Conservation (phyloP, 1,284 basidiomycete genomes). For the Tremellales sp. region DNA sequence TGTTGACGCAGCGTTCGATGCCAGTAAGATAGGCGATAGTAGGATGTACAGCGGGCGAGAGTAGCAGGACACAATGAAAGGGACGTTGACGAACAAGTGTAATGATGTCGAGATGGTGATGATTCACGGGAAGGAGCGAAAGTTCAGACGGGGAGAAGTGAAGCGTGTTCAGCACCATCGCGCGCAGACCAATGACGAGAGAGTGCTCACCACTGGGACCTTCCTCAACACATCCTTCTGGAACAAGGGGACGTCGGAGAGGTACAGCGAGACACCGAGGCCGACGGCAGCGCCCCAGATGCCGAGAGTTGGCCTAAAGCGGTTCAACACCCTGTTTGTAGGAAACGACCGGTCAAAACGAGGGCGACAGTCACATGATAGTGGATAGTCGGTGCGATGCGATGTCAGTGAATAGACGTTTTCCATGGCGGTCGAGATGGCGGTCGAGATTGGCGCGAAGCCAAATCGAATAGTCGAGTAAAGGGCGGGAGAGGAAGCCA, state of each 20-base stretch:
- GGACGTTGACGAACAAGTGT: too few relatives aligned
- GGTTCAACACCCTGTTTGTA: slow-evolving; percentile 22
- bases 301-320: slow-evolving; percentile 23
- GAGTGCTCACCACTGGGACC: slow-evolving; percentile 40
- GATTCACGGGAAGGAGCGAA: neutral
- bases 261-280: slow-evolving; percentile 41
- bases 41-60: neutral
- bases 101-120: neutral
- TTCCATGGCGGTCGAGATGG: too few relatives aligned
- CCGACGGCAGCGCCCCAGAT: slow-evolving; percentile 45
- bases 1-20: slow-evolving; percentile 1
- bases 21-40: neutral
- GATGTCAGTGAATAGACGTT: neutral
- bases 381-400: neutral
- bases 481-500: neutral
- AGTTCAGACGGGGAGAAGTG: neutral
- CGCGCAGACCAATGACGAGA: neutral
- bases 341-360: too few relatives aligned
- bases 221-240: slow-evolving; percentile 45
- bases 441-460: too few relatives aligned
- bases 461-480: neutral
- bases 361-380: neutral
- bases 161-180: neutral
- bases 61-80: too few relatives aligned
- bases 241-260: slow-evolving; percentile 45